Evolutionary conservation across 371 early-diverging fungal species (phyloP), one percentile per base, ranked within the genome.

Genomic region (Coemansia sp.): DNA sequence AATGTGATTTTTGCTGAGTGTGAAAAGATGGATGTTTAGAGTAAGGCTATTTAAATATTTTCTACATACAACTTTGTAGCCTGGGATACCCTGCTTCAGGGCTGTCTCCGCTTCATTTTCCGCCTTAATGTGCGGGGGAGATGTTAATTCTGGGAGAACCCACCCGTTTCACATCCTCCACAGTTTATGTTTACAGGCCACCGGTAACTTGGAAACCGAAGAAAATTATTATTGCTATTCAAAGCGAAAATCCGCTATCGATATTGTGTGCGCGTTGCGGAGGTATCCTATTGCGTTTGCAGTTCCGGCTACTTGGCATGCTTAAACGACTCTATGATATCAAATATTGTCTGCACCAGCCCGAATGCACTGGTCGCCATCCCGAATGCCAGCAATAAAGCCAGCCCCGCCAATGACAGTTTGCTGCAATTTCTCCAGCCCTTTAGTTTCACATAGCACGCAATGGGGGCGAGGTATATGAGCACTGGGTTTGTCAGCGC

Each of bases 401-500:
- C 56, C 61, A 84, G 83, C 67, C 85, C 78, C 4, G 72, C 63
- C 38, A 87, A 75, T 54, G 85, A 83, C 35, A 70, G 54, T 54
- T 81, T 70, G 40, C 83, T 75, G 35, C 88, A 84, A 58, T 81
- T 83, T 34, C 81, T 72, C 78, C 86, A 71, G 4, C 94, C 94
- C 69, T 82, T 89, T n/a, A 94, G 69, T 67, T 86, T 85, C 35
- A 88, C 72, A 68, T 91, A 90, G 66, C 87, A 91, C 7, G 88
- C 62, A 33, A 91, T 82, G 3, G 94, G 94, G 69, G 92, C 85
- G 35, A 93, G 81, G 69, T 93, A 92, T 38, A 92, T 88, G 36
- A 93, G 80, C 61, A 84, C 84, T 42, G 86, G 88, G 56, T 90
- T 91, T 43, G 88, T 83, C 41, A 92, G 80, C 0, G 92, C 88